These are phyloP conservation scores for Aquilaria agallochum DNA, from an alignment of 441 rosid species.

Conservation along the genomic window DNA sequence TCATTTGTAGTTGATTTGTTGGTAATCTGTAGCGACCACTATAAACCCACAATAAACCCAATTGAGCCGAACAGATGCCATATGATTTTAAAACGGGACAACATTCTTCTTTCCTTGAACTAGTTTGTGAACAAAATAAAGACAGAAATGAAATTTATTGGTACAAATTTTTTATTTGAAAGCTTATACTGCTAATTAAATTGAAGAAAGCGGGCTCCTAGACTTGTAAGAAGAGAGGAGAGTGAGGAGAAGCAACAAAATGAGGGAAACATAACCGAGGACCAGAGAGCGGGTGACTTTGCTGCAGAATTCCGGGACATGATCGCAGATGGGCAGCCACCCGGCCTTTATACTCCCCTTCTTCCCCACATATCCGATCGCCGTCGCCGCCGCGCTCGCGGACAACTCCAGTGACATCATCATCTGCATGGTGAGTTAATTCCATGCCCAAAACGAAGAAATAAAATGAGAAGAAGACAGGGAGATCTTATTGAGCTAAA, in stretches of 20 bases:
- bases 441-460: neutral
- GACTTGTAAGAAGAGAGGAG: slow-evolving; percentile 44
- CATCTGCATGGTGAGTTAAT: slow-evolving; percentile 18
- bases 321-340: slow-evolving; percentile 59
- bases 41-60: too few relatives aligned
- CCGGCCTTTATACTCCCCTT: slow-evolving; percentile 58
- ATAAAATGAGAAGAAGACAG: neutral
- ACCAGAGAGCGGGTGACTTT: slow-evolving; percentile 26
- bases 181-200: too few relatives aligned
- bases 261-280: slow-evolving; percentile 26
- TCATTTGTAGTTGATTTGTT: too few relatives aligned
- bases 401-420: slow-evolving; percentile 36
- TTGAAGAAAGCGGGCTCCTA: slow-evolving; percentile 1
- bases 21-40: too few relatives aligned
- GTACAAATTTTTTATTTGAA: too few relatives aligned
- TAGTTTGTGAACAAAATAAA: too few relatives aligned
- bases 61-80: too few relatives aligned
- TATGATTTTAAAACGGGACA: too few relatives aligned
- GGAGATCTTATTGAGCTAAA: too few relatives aligned
- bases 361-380: slow-evolving; percentile 43
- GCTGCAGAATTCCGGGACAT: slow-evolving; percentile 38
- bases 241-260: slow-evolving; percentile 37
- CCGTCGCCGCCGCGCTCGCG: slow-evolving; percentile 41
- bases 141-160: too few relatives aligned
- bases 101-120: too few relatives aligned